Conservation (phyloP, 345 rosid species). For the Rhodomyrtus tomentosa region DNA sequence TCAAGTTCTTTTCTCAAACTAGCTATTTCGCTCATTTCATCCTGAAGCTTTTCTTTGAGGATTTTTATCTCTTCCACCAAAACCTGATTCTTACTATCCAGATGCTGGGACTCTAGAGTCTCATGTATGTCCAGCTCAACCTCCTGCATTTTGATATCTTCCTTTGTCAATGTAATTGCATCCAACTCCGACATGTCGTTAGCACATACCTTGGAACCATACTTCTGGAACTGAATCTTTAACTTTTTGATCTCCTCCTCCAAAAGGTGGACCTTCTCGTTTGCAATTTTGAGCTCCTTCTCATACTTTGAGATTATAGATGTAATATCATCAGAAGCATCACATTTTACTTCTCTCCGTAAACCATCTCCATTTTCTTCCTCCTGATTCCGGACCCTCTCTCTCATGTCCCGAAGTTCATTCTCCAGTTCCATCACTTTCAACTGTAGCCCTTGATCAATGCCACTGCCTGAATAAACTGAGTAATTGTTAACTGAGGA, state of each 20-base stretch:
- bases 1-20: slow-evolving; percentile 34
- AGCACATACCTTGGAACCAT: slow-evolving; percentile 10
- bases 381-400: slow-evolving; percentile 32
- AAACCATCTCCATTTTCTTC: slow-evolving; percentile 34
- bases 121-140: slow-evolving; percentile 8
- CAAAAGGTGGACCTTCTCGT: slow-evolving; percentile 31
- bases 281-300: slow-evolving; percentile 44
- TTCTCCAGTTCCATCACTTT: slow-evolving; percentile 45
- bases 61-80: slow-evolving; percentile 45
- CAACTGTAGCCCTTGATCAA: slow-evolving; percentile 32
- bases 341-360: slow-evolving; percentile 13
- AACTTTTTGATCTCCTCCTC: slow-evolving; percentile 41
- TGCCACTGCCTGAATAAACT: slow-evolving; percentile 23
- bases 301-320: slow-evolving; percentile 37
- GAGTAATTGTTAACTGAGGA: slow-evolving; percentile 62
- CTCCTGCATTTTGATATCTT: slow-evolving; percentile 8
- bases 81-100: slow-evolving; percentile 4
- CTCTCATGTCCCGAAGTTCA: slow-evolving; percentile 48
- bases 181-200: slow-evolving; percentile 7
- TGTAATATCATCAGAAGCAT: slow-evolving; percentile 19
- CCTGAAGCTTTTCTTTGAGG: slow-evolving; percentile 41
- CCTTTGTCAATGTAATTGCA: slow-evolving; percentile 13
- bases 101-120: slow-evolving; percentile 9
- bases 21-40: slow-evolving; percentile 41
- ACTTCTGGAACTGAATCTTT: slow-evolving; percentile 40